phyloP scores from a whole-genome alignment of 2,329 filamentous ascomycete genomes.

The Cladosporium sp. region DNA sequence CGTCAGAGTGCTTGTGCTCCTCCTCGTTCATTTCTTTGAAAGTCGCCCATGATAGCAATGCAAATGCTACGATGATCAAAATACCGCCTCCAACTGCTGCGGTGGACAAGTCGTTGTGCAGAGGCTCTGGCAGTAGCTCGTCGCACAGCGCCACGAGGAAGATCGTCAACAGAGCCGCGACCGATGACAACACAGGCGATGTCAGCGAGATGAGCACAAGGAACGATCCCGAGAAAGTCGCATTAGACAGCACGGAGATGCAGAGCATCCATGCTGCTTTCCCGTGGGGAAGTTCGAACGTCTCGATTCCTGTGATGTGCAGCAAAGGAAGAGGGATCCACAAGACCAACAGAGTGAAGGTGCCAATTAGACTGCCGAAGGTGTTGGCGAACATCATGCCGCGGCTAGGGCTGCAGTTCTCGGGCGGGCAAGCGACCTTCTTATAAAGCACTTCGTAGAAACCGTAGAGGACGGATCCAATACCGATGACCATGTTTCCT shows the following conservation, averaged over 20 bases:
- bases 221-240: constrained; percentile 89
- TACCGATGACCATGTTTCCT: constrained; percentile 88
- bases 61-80: constrained; percentile 84
- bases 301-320: constrained; percentile 75
- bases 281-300: constrained; percentile 77
- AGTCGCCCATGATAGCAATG: constrained; percentile 85
- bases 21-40: constrained; percentile 92
- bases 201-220: constrained; percentile 90
- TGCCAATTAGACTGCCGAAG: constrained; percentile 82
- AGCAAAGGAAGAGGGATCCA: constrained; percentile 91
- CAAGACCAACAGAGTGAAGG: constrained; percentile 80
- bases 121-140: constrained; percentile 69
- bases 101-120: constrained; percentile 70
- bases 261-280: constrained; percentile 76
- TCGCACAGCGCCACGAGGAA: constrained; percentile 94
- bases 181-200: constrained; percentile 79
- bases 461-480: constrained; percentile 89
- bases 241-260: constrained; percentile 82
- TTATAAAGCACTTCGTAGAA: constrained; percentile 98
- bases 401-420: constrained; percentile 79
- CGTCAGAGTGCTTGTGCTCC: constrained; percentile 58
- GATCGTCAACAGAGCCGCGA: constrained; percentile 91
- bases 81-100: constrained; percentile 80
- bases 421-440: constrained; percentile 85
- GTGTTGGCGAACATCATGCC: constrained; percentile 95